phyloP scores from a whole-genome alignment of 1,284 basidiomycete species.

The Schizophyllum commune region DNA sequence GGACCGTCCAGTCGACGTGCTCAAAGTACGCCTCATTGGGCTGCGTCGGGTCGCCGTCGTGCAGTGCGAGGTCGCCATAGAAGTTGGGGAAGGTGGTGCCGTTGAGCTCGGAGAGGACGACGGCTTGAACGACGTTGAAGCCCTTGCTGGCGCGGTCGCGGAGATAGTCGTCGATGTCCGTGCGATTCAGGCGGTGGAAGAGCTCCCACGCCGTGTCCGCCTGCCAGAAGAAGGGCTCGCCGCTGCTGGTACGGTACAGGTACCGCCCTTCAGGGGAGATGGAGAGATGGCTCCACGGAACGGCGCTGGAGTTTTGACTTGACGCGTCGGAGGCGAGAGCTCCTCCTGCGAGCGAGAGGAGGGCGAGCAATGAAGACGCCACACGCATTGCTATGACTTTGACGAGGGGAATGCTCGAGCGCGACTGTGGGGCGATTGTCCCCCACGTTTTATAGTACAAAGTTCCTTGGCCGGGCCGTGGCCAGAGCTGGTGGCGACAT shows the following conservation, averaged over 20 bases:
- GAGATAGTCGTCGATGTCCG: slow-evolving; percentile 1
- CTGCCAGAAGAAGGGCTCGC: slow-evolving; percentile 5
- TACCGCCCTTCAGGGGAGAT: not conserved
- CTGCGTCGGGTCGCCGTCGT: slow-evolving; percentile 1
- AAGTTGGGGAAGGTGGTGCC: slow-evolving; percentile 3
- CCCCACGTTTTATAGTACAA: too few relatives aligned
- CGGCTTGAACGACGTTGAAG: slow-evolving; percentile 3
- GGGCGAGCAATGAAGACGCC: too few relatives aligned
- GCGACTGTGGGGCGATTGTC: too few relatives aligned
- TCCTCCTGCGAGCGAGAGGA: too few relatives aligned
- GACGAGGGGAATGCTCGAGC: too few relatives aligned
- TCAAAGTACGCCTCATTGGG: slow-evolving; percentile 4
- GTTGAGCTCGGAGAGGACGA: not conserved
- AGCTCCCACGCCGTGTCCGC: slow-evolving; percentile 4
- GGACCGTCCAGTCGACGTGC: slow-evolving; percentile 1
- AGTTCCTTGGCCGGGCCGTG: too few relatives aligned
- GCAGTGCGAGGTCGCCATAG: slow-evolving; percentile 1
- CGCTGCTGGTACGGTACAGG: not conserved
- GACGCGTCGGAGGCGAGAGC: not conserved
- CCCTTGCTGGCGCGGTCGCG: slow-evolving; percentile 4
- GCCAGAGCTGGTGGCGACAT: too few relatives aligned
- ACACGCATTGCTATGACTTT: too few relatives aligned
- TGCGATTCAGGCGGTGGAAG: slow-evolving; percentile 4
- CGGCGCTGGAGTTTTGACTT: not conserved
- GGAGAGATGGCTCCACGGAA: too few relatives aligned